phyloP scores from a whole-genome alignment of 1,284 basidiomycete species.

The Cystobasidium pallidum region DNA sequence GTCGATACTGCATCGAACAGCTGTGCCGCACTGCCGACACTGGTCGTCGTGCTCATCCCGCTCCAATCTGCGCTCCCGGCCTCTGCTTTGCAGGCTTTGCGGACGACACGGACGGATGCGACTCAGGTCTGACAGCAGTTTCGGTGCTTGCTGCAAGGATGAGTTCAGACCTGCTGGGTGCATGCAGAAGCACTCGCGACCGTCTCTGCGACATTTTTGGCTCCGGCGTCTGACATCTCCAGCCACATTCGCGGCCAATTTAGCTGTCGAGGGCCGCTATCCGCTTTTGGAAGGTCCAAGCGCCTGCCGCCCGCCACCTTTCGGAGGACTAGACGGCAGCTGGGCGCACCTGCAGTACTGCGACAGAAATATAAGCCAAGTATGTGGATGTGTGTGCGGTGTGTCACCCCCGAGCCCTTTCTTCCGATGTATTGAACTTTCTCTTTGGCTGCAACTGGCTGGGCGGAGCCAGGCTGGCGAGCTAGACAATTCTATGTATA shows the following conservation, averaged over 20 bases:
- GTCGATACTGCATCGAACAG: slow-evolving; percentile 12
- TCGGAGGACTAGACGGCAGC: background rate
- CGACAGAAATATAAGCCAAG: no score
- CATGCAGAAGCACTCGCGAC: background rate
- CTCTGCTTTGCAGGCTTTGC: no score
- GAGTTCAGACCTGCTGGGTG: no score
- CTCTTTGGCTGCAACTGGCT: background rate
- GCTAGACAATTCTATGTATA: background rate
- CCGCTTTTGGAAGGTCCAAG: background rate
- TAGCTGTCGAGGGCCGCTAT: background rate
- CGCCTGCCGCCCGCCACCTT: slow-evolving; percentile 9
- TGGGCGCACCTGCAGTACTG: background rate
- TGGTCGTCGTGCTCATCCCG: background rate
- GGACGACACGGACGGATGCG: no score
- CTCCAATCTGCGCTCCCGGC: background rate
- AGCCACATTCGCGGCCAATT: background rate
- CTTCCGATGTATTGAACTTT: no score
- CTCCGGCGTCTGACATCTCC: background rate
- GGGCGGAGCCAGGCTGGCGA: background rate
- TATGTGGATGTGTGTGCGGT: no score
- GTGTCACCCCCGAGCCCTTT: no score
- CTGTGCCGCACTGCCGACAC: background rate
- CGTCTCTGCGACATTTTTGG: background rate
- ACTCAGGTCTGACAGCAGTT: no score
- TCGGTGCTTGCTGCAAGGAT: no score